Evolutionary conservation across 2,329 filamentous ascomycete genomes (phyloP).

Genomic region (Lecanosticta acicola): DNA sequence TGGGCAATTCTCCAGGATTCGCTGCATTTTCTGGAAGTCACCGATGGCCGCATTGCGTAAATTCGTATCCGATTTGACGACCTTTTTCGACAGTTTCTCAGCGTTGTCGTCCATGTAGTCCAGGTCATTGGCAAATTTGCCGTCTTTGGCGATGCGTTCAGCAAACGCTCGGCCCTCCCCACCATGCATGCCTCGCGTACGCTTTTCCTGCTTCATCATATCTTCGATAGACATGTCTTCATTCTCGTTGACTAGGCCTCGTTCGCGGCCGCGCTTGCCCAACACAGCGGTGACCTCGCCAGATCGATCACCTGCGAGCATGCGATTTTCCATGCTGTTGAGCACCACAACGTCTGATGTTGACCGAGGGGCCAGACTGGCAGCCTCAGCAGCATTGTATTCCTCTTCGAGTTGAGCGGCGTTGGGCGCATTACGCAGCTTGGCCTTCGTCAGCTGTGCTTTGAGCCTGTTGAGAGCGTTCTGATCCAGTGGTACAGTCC

Average conservation of each 20-base stretch:
- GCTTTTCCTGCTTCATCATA: conserved; percentile 91
- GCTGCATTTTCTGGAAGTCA: conserved; percentile 86
- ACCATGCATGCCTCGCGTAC: conserved; percentile 64
- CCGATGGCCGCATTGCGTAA: conserved; percentile 80
- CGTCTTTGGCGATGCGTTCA: conserved; percentile 89
- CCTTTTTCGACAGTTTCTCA: conserved; percentile 74
- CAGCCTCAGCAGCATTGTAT: conserved; percentile 70
- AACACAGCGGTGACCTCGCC: conserved; percentile 72
- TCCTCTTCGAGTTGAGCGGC: conserved; percentile 71
- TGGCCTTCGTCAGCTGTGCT: conserved; percentile 93
- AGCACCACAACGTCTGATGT: conserved; percentile 70
- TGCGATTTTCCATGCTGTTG: conserved; percentile 80
- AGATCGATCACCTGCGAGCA: conserved; percentile 70
- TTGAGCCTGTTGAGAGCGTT: conserved; percentile 83
- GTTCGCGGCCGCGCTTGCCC: conserved; percentile 75
- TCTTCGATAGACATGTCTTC: conserved; percentile 95
- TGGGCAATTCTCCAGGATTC: conserved; percentile 77
- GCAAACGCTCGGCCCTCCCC: conserved; percentile 75
- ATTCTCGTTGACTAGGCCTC: conserved; percentile 81
- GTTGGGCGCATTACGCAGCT: conserved; percentile 71
- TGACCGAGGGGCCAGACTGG: conserved; percentile 49
- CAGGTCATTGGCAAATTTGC: conserved; percentile 82
- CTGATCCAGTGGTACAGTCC: conserved; percentile 59
- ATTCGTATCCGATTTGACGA: conserved; percentile 81
- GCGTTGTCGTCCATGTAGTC: conserved; percentile 99